Base-by-base conservation (phyloP, 257 asterid genomes). In the Phtheirospermum japonicum region DNA sequence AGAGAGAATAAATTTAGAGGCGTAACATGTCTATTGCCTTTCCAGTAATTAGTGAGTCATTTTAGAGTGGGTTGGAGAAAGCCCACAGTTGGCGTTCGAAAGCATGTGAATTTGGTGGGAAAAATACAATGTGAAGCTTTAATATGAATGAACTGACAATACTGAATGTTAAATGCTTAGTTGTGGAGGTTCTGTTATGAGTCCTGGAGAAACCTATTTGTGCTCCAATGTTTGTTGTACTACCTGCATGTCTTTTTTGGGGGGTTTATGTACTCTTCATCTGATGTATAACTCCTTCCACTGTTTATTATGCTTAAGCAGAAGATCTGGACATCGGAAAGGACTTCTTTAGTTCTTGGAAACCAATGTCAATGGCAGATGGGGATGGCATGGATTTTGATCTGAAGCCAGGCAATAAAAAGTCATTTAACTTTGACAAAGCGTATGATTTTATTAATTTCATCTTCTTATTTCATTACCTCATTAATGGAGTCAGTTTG, bases 331-430 rank as follows among this genome's bases (percentile, higher is more conserved):
- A 92, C 71, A 68, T 89, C 57, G 96, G 83, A 62, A 79, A 80
- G 14, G 97, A 92, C 77, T 86, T 92, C 77, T 73, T 92, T 58
- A 72, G 70, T 72, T 80, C 93, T 11, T 92, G 96, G 97, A 92
- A 87, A 52, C 69, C 93, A 64, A 76, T 79, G 69, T 77, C 96
- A 63, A 19, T 50, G 16, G 33, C 57, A 2, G 85, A 73, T 46
- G 86, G 76, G n/a, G 83, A 84, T 55, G 75, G 32, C 48, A 76
- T 92, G 84, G 87, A 91, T 76, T 86, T 88, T 66, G 96, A 87
- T 76, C 71, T 92, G 57, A 74, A 82, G 14, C 81, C 96, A 62
- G 87, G 85, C 69, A 92, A 85, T 71, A 83, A 83, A 20, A 89
- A 80, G 54, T 46, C 86, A 70, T 92, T 86, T 79, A 62, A 60